Evolutionary conservation across 202 grass and related monocot species (phyloP), one percentile per base, ranked within the genome.

Genomic region (Saccharum hybrid): DNA sequence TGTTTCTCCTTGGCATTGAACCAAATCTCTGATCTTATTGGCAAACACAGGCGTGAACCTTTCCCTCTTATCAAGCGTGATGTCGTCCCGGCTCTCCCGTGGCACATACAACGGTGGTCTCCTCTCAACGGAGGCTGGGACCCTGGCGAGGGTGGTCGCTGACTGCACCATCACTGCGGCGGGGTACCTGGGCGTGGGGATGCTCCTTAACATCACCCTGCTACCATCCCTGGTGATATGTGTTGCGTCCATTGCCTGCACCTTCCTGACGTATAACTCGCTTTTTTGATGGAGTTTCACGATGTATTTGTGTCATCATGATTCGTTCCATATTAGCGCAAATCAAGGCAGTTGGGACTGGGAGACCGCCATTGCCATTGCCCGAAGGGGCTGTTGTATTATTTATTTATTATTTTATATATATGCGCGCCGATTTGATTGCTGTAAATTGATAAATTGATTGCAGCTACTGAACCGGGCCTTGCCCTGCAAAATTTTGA

Each of bases 51-150:
- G 96, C 0, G 93, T 98, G 38, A 98, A 98, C 52, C 87, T 98
- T 0, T 91, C 93, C 57, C 96, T 98, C 46, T 31, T 98, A 21
- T 98, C 96, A 8, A 95, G 67, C 12, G 93, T 98, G 63, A 98
- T 98, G 93, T 96, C 96, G 11, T 94, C 96, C 10, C 89, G 96
- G 41, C 96, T 98, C 16, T 90, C 93, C 23, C 88, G 93, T 19
- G 96, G 96, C 57, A 98, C 96, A 0, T 96, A 96, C 81, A 98
- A 98, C 0, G 96, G 96, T 28, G 28, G 96, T 1, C 88, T 98
- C 68, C 96, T 98, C 1, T 98, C 93, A 5, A 98, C 93, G 0
- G 96, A 98, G 67, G 96, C 96, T 0, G 93, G 96, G 62, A 98
- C 96, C 36, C 6, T 98, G 46, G 96, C 96, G 0, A 87, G 96